These are phyloP conservation scores for barley (Hordeum vulgare) DNA, from an alignment of 176 grass and related monocot species.

Conservation along the genomic window DNA sequence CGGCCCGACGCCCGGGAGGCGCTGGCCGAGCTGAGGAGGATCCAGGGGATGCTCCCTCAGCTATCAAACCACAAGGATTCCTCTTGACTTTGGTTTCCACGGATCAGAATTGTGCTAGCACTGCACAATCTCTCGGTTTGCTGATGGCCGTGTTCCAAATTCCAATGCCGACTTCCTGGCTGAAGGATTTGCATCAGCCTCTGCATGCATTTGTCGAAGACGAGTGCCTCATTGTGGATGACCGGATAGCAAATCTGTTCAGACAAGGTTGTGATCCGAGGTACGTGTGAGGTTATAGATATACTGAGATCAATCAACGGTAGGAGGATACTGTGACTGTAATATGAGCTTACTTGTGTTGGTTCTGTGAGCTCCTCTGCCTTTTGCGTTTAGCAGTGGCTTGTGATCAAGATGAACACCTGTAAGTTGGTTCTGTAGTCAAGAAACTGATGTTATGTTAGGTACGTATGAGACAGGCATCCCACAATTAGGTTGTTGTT, in stretches of 20 bases:
- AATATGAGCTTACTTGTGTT: not conserved
- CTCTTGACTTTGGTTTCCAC: not conserved
- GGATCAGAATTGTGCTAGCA: not conserved
- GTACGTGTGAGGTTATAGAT: not conserved
- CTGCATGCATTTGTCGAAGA: constrained; percentile 13
- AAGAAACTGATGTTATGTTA: not conserved
- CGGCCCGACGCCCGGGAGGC: constrained; percentile 68
- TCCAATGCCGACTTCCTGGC: not conserved
- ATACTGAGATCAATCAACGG: not conserved
- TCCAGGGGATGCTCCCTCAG: constrained; percentile 49
- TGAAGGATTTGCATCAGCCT: not conserved
- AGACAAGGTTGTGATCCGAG: not conserved
- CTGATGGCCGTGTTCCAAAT: not conserved
- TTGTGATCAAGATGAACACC: not conserved
- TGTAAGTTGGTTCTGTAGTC: not conserved
- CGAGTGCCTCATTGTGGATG: not conserved
- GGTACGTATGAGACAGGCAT: not conserved
- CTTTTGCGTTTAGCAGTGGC: not conserved
- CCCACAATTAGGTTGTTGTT: not conserved
- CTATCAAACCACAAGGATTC: constrained; percentile 6
- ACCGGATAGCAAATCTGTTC: not conserved
- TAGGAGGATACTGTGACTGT: not conserved
- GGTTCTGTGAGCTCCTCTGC: not conserved
- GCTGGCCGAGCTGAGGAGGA: constrained; percentile 65
- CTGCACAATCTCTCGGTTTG: not conserved